phyloP scores from a whole-genome alignment of 2,329 filamentous ascomycete genomes.

The Penicillium sp. region DNA sequence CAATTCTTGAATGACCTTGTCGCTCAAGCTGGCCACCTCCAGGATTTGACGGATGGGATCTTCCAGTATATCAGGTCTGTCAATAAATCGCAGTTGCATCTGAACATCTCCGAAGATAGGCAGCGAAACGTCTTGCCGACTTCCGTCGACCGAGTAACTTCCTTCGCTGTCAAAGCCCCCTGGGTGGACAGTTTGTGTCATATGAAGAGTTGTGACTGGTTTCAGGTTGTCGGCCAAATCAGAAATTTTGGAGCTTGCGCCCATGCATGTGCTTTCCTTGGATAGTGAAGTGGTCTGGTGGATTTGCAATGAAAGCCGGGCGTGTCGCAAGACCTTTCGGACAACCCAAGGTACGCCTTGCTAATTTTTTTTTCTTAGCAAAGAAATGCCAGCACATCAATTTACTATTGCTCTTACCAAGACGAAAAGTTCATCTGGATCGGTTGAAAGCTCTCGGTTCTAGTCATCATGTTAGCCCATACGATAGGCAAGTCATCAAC shows the following conservation, averaged over 20 bases:
- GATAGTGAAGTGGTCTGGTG: conserved; percentile 2
- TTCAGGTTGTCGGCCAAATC: background rate
- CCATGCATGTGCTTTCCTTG: background rate
- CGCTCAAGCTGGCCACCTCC: background rate
- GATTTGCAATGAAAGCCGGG: conserved; percentile 14
- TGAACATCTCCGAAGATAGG: conserved; percentile 18
- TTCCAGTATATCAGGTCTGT: conserved; percentile 3
- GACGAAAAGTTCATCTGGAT: conserved; percentile 15
- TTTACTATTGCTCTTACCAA: conserved; percentile 4
- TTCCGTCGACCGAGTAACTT: conserved; percentile 11
- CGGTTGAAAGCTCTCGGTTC: conserved; percentile 17
- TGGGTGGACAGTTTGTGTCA: conserved; percentile 15
- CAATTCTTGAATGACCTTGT: conserved; percentile 12
- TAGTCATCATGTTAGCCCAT: background rate
- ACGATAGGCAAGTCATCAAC: background rate
- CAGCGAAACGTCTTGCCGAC: conserved; percentile 3
- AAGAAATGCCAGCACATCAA: background rate
- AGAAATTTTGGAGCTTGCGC: background rate
- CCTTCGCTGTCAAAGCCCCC: conserved; percentile 17
- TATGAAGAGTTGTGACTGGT: conserved; percentile 4
- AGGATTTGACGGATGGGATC: conserved; percentile 5
- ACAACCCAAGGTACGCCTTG: conserved; percentile 19
- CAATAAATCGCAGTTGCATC: conserved; percentile 8
- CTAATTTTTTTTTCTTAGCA: conserved; percentile 6
- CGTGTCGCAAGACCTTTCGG: conserved; percentile 12